Base-by-base conservation (phyloP, 768 basidiomycete species). In the Calvatia gigantea region DNA sequence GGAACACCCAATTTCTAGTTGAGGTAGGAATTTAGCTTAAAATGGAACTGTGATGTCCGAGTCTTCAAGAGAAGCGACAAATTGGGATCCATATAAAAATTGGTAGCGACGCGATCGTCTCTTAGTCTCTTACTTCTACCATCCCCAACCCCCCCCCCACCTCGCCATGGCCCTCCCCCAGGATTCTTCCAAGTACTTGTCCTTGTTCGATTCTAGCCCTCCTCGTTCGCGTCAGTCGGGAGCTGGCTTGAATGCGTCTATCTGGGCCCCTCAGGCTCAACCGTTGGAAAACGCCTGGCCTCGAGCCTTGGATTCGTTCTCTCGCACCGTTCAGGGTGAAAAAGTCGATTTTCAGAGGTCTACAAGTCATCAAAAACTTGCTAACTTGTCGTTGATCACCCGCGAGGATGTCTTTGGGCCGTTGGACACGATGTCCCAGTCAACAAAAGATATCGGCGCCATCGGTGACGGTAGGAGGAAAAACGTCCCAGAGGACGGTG, bases 231-330 rank as follows among this genome's bases (percentile, higher is more conserved):
- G 79, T 23, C 74, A 73, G 55, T 64, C 68, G 11, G 63, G 72
- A 35, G 45, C 45, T 29, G 75, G 76, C 6, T 73, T 76, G 44
- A 62, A 73, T 54, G 77, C 76, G 12, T 89, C 88, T 48, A 91
- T 92, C 59, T 92, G 89, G 89, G 90, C 90, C 0, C 89, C 89
- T 6, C 87, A 86, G 65, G 86, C 88, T 3, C 87, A 86, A 67
- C 80, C 81, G 4, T 77, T 80, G 14, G 85, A 85, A 17, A 65
- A 75, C 4, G 78, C 82, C 11, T 92, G 89, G 89, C 86, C 88
- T 19, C 77, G 76, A 57, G 74, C 85, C 33, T 70, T 87, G 32
- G 85, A 86, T 56, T 71, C 85, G 3, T 85, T 85, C 62, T 78
- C 79, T 51, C 78, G 80, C 32, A 76, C 74, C 21, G 72, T 75